Conservation (phyloP, 352 stramenopile genomes). For the Pseudoperonospora humuli region DNA sequence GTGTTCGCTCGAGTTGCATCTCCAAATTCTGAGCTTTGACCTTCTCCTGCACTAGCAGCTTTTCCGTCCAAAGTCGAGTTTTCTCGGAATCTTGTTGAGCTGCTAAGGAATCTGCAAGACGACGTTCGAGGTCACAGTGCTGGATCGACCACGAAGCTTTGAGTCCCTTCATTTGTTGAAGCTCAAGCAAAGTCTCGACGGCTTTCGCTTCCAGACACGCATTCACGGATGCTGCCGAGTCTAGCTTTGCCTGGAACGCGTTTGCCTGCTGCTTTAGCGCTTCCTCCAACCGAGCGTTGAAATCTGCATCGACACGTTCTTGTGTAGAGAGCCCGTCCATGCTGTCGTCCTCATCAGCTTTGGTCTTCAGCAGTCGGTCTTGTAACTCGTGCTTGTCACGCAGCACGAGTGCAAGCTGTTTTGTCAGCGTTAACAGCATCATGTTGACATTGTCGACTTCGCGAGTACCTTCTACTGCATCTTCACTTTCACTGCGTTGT, state of each 20-base stretch:
- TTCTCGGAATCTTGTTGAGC: constrained; percentile 24
- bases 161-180: constrained; percentile 54
- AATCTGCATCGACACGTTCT: constrained; percentile 17
- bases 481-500: constrained; percentile 14
- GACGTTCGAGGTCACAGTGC: constrained; percentile 28
- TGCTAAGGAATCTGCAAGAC: constrained; percentile 21
- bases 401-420: constrained; percentile 58
- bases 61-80: constrained; percentile 9
- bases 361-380: constrained; percentile 32
- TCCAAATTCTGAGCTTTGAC: constrained; percentile 15
- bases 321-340: constrained; percentile 10
- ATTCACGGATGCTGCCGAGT: constrained; percentile 22
- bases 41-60: constrained; percentile 28
- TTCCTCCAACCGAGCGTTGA: constrained; percentile 30
- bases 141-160: constrained; percentile 51
- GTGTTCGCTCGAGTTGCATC: constrained; percentile 18
- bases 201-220: constrained; percentile 40
- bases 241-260: constrained; percentile 41
- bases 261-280: constrained; percentile 35
- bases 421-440: constrained; percentile 54
- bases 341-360: constrained; percentile 17
- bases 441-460: constrained; percentile 59
- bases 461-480: constrained; percentile 10
- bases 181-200: constrained; percentile 32
- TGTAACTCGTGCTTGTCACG: constrained; percentile 72